Base-by-base conservation (phyloP, 495 filamentous ascomycete genomes). In the Trichoderma erinaceum region DNA sequence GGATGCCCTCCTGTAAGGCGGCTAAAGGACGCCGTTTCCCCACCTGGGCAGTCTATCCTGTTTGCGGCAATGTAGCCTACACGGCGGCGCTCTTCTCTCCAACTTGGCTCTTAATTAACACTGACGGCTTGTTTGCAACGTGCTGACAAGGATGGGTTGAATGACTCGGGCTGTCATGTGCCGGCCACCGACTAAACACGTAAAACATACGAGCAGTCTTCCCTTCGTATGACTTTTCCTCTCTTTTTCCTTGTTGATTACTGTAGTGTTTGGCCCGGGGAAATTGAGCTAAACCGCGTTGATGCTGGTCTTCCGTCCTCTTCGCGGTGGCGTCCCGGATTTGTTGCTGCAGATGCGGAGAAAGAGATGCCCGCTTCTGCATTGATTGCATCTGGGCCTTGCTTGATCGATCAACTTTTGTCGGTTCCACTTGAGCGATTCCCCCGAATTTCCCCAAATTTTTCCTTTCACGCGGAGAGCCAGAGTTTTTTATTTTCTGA, bases 161-260 rank as follows among this genome's bases (percentile, higher is more conserved):
- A 25, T 56, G 50, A 56, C 50, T 56, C 50, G 50, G 21, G 50
- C 50, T 25, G 50, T 25, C 50, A 56, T 56, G 50, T 56, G 50
- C 50, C 50, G n/a, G 50, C 50, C 8, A 7, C 35, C 44, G n/a
- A 48, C 44, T n/a, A n/a, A 16, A 5, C 29, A 48, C 56, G 25
- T 11, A 6, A 32, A 7, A 32, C 23, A 27, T 15, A 29, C 56
- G 56, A 21, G 56, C 48, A 44, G 18, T 52, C 7, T 1, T 48
- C 44, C n/a, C 4, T 48, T n/a, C 44, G 44, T 48, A 38, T 38
- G 35, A 38, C 8, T 38, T 38, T 38, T 38, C 8, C 5, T 38
- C 35, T 7, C 5, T 38, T 2, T 38, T 38, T 7, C 8, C 35
- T 38, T 10, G 4, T 5, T 38, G 35, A 38, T 38, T 38, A 38